Evolutionary conservation across 495 filamentous ascomycete genomes (phyloP).

Genomic region (Chaetomium tenue): DNA sequence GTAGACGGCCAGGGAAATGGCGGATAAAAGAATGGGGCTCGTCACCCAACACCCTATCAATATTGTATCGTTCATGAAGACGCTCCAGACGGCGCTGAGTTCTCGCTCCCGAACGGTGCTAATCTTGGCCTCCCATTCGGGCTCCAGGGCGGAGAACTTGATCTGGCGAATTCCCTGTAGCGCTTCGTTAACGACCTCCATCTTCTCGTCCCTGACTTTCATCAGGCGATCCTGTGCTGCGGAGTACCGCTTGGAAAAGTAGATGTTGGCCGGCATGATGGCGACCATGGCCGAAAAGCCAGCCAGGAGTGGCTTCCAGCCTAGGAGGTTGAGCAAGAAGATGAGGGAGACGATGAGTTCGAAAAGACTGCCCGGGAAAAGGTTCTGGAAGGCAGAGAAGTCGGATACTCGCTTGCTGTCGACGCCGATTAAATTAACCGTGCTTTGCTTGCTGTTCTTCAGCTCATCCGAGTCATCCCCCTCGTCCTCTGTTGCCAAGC

Average conservation of each 20-base stretch:
- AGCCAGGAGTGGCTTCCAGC: constrained; percentile 66
- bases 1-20: constrained; percentile 67
- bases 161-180: constrained; percentile 83
- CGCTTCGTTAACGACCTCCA: constrained; percentile 75
- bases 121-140: constrained; percentile 76
- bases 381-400: constrained; percentile 62
- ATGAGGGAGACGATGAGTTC: constrained; percentile 62
- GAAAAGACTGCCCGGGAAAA: constrained; percentile 60
- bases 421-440: constrained; percentile 76
- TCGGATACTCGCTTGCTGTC: constrained; percentile 73
- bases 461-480: constrained; percentile 55
- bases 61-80: constrained; percentile 60
- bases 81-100: constrained; percentile 61
- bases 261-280: constrained; percentile 67
- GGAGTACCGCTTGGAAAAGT: constrained; percentile 64
- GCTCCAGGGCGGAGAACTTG: constrained; percentile 82
- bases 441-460: constrained; percentile 66
- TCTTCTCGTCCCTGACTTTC: constrained; percentile 75
- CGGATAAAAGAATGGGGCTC: constrained; percentile 70
- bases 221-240: constrained; percentile 69
- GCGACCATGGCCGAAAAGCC: constrained; percentile 64
- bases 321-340: constrained; percentile 68
- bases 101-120: constrained; percentile 63
- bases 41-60: constrained; percentile 68
- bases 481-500: constrained; percentile 27